phyloP scores from a whole-genome alignment of 106 monocot genomes.

The Xerophyta viscosa region DNA sequence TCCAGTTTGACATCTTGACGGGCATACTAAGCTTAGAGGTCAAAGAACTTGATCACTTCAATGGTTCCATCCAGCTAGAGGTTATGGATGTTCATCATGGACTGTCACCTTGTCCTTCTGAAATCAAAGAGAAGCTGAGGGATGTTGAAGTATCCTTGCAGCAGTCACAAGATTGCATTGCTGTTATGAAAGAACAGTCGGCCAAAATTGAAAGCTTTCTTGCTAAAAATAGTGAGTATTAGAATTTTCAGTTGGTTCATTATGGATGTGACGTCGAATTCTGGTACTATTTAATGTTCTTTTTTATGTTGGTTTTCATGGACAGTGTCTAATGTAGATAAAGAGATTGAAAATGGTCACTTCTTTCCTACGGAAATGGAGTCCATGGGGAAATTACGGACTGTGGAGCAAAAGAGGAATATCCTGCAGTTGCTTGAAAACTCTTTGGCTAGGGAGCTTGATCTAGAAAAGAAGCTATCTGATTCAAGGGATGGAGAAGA shows the following conservation, averaged over 20 bases:
- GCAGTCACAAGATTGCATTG: slow-evolving; percentile 37
- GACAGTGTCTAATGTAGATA: slow-evolving; percentile 34
- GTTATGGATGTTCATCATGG: slow-evolving; percentile 22
- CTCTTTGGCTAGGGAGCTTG: slow-evolving; percentile 82
- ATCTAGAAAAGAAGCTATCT: slow-evolving; percentile 66
- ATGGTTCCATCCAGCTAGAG: slow-evolving; percentile 38
- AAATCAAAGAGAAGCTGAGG: slow-evolving; percentile 34
- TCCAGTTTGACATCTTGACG: slow-evolving; percentile 56
- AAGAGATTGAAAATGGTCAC: slow-evolving; percentile 22
- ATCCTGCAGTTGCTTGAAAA: slow-evolving; percentile 74
- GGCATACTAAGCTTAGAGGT: slow-evolving; percentile 61
- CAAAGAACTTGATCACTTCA: slow-evolving; percentile 57
- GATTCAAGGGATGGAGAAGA: slow-evolving; percentile 50
- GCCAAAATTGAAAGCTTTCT: slow-evolving; percentile 40
- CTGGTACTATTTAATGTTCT: neutral
- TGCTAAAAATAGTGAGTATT: slow-evolving; percentile 32
- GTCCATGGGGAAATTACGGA: slow-evolving; percentile 31
- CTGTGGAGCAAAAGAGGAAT: slow-evolving; percentile 52
- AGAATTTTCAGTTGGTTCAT: neutral
- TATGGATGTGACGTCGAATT: neutral
- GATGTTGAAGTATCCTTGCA: slow-evolving; percentile 47
- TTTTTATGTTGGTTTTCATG: slow-evolving; percentile 15
- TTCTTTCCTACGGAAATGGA: slow-evolving; percentile 18
- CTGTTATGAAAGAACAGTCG: slow-evolving; percentile 50
- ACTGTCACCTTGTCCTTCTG: slow-evolving; percentile 2